These are phyloP conservation scores for Puya raimondii DNA, from an alignment of 176 grass and related monocot species.

Conservation along the genomic window DNA sequence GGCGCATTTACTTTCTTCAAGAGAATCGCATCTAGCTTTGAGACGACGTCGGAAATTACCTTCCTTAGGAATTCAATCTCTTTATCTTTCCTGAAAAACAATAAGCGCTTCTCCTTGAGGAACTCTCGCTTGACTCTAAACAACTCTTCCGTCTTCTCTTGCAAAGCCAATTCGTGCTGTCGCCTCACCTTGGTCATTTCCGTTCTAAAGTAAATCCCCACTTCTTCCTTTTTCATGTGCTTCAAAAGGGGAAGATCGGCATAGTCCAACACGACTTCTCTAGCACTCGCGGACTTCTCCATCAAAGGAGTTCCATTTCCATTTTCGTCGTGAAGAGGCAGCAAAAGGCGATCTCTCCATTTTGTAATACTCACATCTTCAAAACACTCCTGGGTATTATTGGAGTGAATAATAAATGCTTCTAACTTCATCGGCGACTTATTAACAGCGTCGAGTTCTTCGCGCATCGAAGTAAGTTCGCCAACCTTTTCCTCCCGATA, in stretches of 20 bases:
- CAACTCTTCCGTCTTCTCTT: conserved; percentile 93
- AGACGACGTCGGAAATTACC: conserved; percentile 73
- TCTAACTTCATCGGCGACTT: conserved; percentile 45
- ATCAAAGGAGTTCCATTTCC: conserved; percentile 29
- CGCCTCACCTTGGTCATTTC: conserved; percentile 93
- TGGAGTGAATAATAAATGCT: conserved; percentile 13
- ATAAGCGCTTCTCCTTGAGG: conserved; percentile 48
- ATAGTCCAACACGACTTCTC: conserved; percentile 61
- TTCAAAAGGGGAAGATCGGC: conserved; percentile 70
- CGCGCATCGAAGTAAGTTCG: conserved; percentile 50
- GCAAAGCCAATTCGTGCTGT: conserved; percentile 68
- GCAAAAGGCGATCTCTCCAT: conserved; percentile 54
- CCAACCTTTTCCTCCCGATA: conserved; percentile 55
- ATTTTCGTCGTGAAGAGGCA: conserved; percentile 25
- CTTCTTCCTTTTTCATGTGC: conserved; percentile 58
- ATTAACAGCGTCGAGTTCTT: conserved; percentile 62
- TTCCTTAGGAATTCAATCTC: conserved; percentile 72
- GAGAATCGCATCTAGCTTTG: conserved; percentile 64
- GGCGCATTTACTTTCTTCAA: conserved; percentile 26
- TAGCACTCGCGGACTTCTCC: conserved; percentile 43
- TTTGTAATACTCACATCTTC: conserved; percentile 43
- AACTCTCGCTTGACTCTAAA: conserved; percentile 84
- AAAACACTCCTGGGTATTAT: conserved; percentile 33
- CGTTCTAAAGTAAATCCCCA: conserved; percentile 67
- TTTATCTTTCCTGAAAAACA: conserved; percentile 67